These are phyloP conservation scores for Naganishia sp. DNA, from an alignment of 1,284 basidiomycete species.

Conservation along the genomic window DNA sequence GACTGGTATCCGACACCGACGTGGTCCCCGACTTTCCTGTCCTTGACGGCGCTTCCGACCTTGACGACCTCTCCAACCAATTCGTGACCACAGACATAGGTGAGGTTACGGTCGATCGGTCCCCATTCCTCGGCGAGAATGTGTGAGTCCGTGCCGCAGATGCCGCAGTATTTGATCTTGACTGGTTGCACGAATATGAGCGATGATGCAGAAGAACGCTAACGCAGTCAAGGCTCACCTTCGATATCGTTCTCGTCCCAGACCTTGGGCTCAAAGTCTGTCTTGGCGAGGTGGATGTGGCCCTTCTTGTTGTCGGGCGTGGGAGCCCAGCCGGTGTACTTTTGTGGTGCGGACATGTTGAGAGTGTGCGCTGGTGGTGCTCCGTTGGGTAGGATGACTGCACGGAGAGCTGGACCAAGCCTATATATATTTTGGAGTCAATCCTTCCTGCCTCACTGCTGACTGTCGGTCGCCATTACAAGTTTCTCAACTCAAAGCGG, in stretches of 20 bases:
- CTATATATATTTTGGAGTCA: no score
- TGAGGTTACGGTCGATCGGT: slow-evolving; percentile 25
- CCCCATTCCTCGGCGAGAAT: slow-evolving; percentile 5
- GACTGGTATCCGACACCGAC: slow-evolving; percentile 41
- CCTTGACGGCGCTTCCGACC: slow-evolving; percentile 54
- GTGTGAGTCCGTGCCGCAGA: slow-evolving; percentile 1
- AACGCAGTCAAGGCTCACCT: slow-evolving; percentile 35
- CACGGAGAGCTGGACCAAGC: no score
- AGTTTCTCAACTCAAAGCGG: neutral
- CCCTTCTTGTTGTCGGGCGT: neutral
- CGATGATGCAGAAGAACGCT: slow-evolving; percentile 1
- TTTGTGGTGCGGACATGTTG: neutral
- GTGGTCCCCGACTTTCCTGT: slow-evolving; percentile 47
- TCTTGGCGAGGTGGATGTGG: slow-evolving; percentile 41
- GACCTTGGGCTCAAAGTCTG: slow-evolving; percentile 46
- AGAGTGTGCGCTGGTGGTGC: no score
- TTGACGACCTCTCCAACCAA: slow-evolving; percentile 55
- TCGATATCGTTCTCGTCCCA: slow-evolving; percentile 52
- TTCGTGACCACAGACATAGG: slow-evolving; percentile 55
- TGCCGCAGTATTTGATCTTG: neutral
- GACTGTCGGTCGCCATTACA: no score
- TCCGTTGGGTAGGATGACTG: no score
- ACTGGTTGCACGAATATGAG: neutral
- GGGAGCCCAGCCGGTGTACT: neutral
- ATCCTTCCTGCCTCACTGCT: no score